phyloP scores from a whole-genome alignment of 2,329 filamentous ascomycete species.

The Paecilomyces variotii region DNA sequence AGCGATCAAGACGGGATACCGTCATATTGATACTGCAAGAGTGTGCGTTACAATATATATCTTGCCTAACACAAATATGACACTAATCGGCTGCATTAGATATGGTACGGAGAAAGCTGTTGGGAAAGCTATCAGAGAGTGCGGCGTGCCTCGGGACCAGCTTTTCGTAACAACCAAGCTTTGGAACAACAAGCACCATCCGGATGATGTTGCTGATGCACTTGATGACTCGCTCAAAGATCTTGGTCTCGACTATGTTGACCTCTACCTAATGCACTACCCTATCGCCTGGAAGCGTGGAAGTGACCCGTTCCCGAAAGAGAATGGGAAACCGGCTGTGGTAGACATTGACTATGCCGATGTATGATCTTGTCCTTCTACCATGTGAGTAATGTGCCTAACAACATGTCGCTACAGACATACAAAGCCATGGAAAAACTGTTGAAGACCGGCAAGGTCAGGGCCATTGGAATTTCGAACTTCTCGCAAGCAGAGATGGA shows the following conservation, averaged over 20 bases:
- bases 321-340: constrained; percentile 34
- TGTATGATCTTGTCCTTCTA: constrained; percentile 17
- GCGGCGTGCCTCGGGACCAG: constrained; percentile 55
- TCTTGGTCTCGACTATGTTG: constrained; percentile 58
- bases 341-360: constrained; percentile 44
- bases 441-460: constrained; percentile 34
- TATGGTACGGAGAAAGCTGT: constrained; percentile 61
- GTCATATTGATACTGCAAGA: constrained; percentile 47
- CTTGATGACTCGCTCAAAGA: constrained; percentile 54
- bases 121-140: constrained; percentile 55
- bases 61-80: not conserved
- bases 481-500: constrained; percentile 44
- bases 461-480: constrained; percentile 48
- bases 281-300: constrained; percentile 47
- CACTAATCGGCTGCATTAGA: constrained; percentile 14
- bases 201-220: constrained; percentile 54
- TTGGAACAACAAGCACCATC: constrained; percentile 57
- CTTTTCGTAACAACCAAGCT: constrained; percentile 62
- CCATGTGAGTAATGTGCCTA: not conserved
- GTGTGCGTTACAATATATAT: constrained; percentile 21
- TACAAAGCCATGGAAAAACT: constrained; percentile 45
- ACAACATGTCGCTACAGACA: constrained; percentile 22
- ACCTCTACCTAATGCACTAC: constrained; percentile 65
- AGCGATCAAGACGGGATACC: constrained; percentile 45
- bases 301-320: constrained; percentile 40